Percentiles rank a stretch among this genome's conserved stretches.
Evolutionary conservation across 495 filamentous ascomycete species (phyloP).

Genomic region (Gamarada debralockiae): DNA sequence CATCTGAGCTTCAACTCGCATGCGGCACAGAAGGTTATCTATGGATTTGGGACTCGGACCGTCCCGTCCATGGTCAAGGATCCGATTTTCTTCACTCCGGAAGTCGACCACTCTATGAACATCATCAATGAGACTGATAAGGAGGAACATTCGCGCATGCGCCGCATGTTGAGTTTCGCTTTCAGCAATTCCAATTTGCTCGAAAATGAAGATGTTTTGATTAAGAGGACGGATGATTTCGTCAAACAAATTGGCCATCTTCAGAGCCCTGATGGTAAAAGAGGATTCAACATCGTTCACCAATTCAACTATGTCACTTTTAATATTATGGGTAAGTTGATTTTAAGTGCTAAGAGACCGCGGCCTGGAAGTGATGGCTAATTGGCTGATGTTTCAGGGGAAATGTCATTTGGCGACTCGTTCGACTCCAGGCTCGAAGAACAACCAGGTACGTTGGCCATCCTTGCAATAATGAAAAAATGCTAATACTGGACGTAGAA

Average conservation of each 20-base stretch:
- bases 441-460: background rate
- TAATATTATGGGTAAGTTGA: slow-evolving; percentile 41
- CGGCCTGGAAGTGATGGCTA: background rate
- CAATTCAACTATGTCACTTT: slow-evolving; percentile 48
- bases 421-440: slow-evolving; percentile 10
- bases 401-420: slow-evolving; percentile 14
- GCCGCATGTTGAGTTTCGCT: slow-evolving; percentile 10
- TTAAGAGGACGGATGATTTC: slow-evolving; percentile 13
- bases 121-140: slow-evolving; percentile 13
- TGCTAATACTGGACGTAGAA: background rate
- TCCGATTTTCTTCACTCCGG: slow-evolving; percentile 10
- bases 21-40: slow-evolving; percentile 59
- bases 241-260: background rate
- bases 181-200: slow-evolving; percentile 8
- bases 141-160: slow-evolving; percentile 9
- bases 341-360: background rate
- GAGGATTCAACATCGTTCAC: slow-evolving; percentile 27
- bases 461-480: background rate
- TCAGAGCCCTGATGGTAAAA: slow-evolving; percentile 3
- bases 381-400: background rate
- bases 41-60: slow-evolving; percentile 50
- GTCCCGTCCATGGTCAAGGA: slow-evolving; percentile 7
- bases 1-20: slow-evolving; percentile 27
- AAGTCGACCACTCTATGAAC: slow-evolving; percentile 13
- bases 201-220: slow-evolving; percentile 8